Base-by-base conservation (phyloP, 768 basidiomycete genomes). In the Leccinum rimulosum region DNA sequence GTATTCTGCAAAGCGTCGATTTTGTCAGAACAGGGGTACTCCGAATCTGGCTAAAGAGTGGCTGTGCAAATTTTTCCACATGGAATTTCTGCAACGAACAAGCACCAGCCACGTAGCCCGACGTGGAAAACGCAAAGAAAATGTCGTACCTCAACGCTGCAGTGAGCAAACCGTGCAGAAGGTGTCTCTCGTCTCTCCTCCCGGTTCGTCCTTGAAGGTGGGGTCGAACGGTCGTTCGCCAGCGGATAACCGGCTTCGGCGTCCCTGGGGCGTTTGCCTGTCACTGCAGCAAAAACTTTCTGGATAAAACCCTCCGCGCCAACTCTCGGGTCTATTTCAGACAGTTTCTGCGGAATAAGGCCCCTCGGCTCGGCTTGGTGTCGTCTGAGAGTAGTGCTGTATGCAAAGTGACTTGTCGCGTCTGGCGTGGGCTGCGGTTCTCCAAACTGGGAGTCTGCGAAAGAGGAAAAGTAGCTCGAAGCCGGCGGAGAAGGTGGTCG, bases 371-470 rank as follows among this genome's bases (percentile, higher is more conserved):
- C 85, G 0, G 75, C 74, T 22, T 82, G 79, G 59, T 93, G 91
- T 56, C 91, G 72, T 30, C 91, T 76, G 19, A 93, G 77, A 0
- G 88, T 90, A 0, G 91, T 93, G 64, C 89, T 91, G 71, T 91
- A 93, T 1, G 90, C 86, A 66, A 93, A 93, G 67, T 93, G 91
- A 4, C 82, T 70, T 31, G 82, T 79, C 1, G 91, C 89, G 54
- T 84, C 85, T 0, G 87, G 79, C 0, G 83, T 78, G 0, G 87
- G 84, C 35, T 83, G 79, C 10, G 86, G 77, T 61, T 83, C 79
- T n/a, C 57, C 74, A 38, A 45, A 77, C 68, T 72, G 73, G 62
- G 62, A 83, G 78, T 55, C 74, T 77, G 82, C 78, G 33, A 85
- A 79, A 1, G 82, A 71, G 0, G 87, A 81, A 66, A 93, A 93